phyloP scores from a whole-genome alignment of 2,329 filamentous ascomycete species.

The Aureobasidium melanogenum region DNA sequence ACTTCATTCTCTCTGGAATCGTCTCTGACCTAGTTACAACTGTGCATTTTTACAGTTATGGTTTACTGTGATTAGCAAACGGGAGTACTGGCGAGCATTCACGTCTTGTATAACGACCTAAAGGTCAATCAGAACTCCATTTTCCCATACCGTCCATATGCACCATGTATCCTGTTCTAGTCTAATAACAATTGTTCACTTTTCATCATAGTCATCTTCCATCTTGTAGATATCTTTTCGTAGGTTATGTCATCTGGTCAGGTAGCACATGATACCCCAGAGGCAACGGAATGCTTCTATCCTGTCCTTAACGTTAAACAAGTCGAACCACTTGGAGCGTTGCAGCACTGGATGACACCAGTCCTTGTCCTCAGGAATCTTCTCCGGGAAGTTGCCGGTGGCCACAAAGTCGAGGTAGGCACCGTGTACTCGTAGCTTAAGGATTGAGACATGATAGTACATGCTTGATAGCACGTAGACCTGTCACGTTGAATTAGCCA shows the following conservation, averaged over 20 bases:
- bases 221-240: neutral
- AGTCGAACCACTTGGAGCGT: conserved; percentile 51
- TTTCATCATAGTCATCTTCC: neutral
- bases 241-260: conserved; percentile 26
- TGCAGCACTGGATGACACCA: conserved; percentile 47
- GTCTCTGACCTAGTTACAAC: too few species aligned
- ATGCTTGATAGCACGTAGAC: conserved; percentile 54
- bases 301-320: conserved; percentile 46
- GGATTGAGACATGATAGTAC: conserved; percentile 53
- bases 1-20: too few species aligned
- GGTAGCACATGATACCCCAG: conserved; percentile 50
- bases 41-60: too few species aligned
- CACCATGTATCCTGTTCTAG: neutral
- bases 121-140: neutral
- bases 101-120: too few species aligned
- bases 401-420: conserved; percentile 48
- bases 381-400: conserved; percentile 30
- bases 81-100: too few species aligned
- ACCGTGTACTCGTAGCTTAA: conserved; percentile 49
- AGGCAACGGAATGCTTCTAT: conserved; percentile 47
- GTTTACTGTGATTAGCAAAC: too few species aligned
- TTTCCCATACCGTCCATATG: neutral
- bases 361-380: conserved; percentile 25
- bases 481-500: conserved; percentile 27
- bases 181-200: neutral